Percentiles rank a stretch among this genome's conserved stretches.
phyloP scores from a whole-genome alignment of 331 rosid species.

The Acacia concinna region DNA sequence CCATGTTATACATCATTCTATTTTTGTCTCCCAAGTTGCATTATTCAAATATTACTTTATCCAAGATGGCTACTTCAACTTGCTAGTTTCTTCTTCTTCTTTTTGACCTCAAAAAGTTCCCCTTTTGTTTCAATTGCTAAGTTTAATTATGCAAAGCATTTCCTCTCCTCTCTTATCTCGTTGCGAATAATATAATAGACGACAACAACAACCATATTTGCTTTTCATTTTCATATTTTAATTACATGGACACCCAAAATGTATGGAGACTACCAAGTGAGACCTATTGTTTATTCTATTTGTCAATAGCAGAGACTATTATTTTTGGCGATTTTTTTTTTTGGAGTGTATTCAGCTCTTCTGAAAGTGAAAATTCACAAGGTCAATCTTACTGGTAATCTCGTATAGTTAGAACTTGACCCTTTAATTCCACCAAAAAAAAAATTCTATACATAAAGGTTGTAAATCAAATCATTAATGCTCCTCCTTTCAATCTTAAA shows the following conservation, averaged over 20 bases:
- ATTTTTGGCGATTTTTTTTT: too few relatives aligned
- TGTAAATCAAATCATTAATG: too few relatives aligned
- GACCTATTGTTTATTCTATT: neutral
- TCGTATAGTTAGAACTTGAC: fast-evolving
- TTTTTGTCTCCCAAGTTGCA: slow-evolving; percentile 35
- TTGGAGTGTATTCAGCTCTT: too few relatives aligned
- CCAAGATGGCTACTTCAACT: slow-evolving; percentile 34
- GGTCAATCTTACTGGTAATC: too few relatives aligned
- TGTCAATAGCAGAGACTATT: neutral
- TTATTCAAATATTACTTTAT: slow-evolving; percentile 37
- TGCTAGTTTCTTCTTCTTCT: slow-evolving; percentile 26
- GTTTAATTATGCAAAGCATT: slow-evolving; percentile 13
- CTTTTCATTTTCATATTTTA: too few relatives aligned
- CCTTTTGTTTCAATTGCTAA: neutral
- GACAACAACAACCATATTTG: neutral
- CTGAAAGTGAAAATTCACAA: fast-evolving
- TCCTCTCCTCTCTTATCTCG: neutral
- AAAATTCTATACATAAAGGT: too few relatives aligned
- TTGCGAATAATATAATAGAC: neutral
- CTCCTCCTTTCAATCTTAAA: too few relatives aligned
- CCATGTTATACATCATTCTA: slow-evolving; percentile 29
- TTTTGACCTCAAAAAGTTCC: slow-evolving; percentile 39
- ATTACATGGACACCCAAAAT: neutral
- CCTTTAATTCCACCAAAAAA: too few relatives aligned
- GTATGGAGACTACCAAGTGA: neutral